Conservation (phyloP, 345 rosid species). For the Ceriops decandra region DNA sequence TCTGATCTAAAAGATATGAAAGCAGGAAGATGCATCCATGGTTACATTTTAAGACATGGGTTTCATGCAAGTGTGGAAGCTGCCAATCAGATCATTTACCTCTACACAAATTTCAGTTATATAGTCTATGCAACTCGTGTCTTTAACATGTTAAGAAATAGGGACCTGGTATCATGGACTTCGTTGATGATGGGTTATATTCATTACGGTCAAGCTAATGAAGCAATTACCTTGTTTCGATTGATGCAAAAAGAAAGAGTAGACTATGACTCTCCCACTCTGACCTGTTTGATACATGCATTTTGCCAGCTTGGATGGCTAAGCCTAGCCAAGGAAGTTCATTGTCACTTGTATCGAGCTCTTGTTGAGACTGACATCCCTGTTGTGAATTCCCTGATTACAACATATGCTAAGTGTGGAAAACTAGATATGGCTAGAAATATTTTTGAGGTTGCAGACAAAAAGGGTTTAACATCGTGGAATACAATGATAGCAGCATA, state of each 20-base stretch:
- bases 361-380: conserved; percentile 17
- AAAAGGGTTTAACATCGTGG: conserved; percentile 28
- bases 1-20: conserved; percentile 22
- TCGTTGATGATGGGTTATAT: conserved; percentile 30
- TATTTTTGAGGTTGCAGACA: conserved; percentile 22
- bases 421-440: conserved; percentile 25
- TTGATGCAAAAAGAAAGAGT: conserved; percentile 24
- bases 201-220: conserved; percentile 17
- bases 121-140: conserved; percentile 19
- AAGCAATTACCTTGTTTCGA: conserved; percentile 25
- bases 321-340: conserved; percentile 31
- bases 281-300: conserved; percentile 30
- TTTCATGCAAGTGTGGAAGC: conserved; percentile 18
- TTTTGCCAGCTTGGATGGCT: conserved; percentile 25
- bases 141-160: conserved; percentile 20
- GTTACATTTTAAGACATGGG: conserved; percentile 23
- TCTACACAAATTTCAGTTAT: conserved; percentile 29
- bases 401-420: conserved; percentile 36
- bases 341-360: conserved; percentile 29
- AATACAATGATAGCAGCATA: conserved; percentile 34
- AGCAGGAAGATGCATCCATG: conserved; percentile 31
- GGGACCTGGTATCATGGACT: conserved; percentile 36
- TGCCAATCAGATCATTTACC: conserved; percentile 27
- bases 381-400: conserved; percentile 29
- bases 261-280: conserved; percentile 23